Evolutionary conservation across 164 flowering plant genomes (phyloP).

Genomic region (Saururus chinensis): DNA sequence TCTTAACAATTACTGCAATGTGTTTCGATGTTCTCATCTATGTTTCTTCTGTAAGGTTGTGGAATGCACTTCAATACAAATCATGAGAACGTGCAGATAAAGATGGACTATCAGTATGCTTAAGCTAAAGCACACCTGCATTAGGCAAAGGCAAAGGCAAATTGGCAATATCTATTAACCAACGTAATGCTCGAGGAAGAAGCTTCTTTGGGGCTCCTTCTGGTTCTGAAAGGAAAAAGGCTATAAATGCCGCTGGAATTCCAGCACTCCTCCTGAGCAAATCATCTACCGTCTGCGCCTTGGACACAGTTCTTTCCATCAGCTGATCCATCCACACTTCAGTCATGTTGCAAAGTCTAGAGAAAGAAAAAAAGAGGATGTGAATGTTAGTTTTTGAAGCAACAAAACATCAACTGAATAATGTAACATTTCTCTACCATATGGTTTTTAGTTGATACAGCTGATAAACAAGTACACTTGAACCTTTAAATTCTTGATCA

Average conservation of each 20-base stretch:
- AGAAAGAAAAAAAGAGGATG: slow-evolving; percentile 11
- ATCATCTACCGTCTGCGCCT: slow-evolving; percentile 90
- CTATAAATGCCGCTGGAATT: slow-evolving; percentile 92
- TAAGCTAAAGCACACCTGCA: slow-evolving; percentile 3
- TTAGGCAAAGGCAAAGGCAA: slow-evolving; percentile 30
- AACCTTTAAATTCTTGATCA: too few relatives aligned
- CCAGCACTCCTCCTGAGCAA: slow-evolving; percentile 96
- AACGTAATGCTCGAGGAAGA: slow-evolving; percentile 73
- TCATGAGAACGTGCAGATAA: too few relatives aligned
- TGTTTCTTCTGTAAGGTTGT: neutral
- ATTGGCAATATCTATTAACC: slow-evolving; percentile 75
- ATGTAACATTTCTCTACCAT: neutral
- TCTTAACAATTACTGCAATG: too few relatives aligned
- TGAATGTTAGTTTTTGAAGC: neutral
- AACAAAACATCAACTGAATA: neutral
- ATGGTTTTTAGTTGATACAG: too few relatives aligned
- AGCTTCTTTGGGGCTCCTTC: slow-evolving; percentile 95
- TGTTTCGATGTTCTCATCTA: too few relatives aligned
- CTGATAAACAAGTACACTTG: too few relatives aligned
- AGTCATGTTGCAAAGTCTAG: slow-evolving; percentile 83
- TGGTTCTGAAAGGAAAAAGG: slow-evolving; percentile 92
- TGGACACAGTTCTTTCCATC: slow-evolving; percentile 82
- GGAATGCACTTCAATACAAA: neutral
- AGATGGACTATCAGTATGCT: too few relatives aligned
- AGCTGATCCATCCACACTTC: slow-evolving; percentile 96